Base-by-base conservation (phyloP, 495 filamentous ascomycete genomes). In the Penicillium pulvis region DNA sequence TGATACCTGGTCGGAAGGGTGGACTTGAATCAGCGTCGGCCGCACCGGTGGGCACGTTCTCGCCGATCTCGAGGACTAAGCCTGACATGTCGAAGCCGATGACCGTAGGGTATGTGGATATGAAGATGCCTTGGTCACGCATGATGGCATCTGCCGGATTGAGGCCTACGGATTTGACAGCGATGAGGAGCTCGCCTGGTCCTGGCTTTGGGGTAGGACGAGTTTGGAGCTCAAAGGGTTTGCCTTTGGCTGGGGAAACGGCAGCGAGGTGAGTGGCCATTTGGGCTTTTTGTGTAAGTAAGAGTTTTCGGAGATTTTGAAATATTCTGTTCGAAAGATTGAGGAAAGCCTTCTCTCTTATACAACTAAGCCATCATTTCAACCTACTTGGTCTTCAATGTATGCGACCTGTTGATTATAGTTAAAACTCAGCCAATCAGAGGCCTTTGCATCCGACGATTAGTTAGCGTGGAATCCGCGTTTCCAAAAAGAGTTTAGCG, bases 81-180 rank as follows among this genome's bases (percentile, higher is more conserved):
- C 79, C 80, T 1, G 70, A 61, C n/a, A 81, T 61, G 58, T 83
- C 80, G 49, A 77, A 77, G 55, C 79, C 80, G 16, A 78, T 39
- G 47, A 83, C 67, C 9, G 75, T 71, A 12, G 80, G 79, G 67
- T 79, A 80, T 20, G 39, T 46, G 24, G 69, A 30, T 47, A 81
- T 68, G 58, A 71, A 65, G 62, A 79, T 70, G 58, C 77, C 78
- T 20, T 63, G 58, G 20, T 75, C 67, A 24, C 72, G 77, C 65
- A 73, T 71, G 36, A 55, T 19, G 45, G 17, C 59, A 63, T 82
- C 80, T 59, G 78, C 60, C 1, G 77, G 79, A 62, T 83, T 85
- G 48, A 84, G 64, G 24, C 79, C 79, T 24, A 83, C 53, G 19
- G 80, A 71, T 55, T 81, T 77, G 57, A 79, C 73, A 8, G 61